Percentiles rank a stretch among this genome's conserved stretches.
These are phyloP conservation scores for Friedmanniomyces endolithicus DNA, from an alignment of 495 filamentous ascomycete species.

Conservation along the genomic window DNA sequence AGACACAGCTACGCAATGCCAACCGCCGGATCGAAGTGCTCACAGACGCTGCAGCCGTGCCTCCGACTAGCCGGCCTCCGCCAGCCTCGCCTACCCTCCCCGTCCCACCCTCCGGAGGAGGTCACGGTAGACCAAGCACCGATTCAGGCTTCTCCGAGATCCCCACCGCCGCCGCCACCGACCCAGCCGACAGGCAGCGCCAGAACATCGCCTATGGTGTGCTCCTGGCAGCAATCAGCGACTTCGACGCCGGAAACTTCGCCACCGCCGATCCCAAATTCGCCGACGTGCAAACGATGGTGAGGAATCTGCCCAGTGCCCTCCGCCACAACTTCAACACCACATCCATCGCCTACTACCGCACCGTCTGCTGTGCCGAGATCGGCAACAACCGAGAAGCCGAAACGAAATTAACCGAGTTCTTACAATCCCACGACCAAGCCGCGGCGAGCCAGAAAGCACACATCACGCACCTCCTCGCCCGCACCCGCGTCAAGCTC, in stretches of 20 bases:
- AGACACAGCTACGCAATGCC: not conserved
- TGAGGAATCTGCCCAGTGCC: not conserved
- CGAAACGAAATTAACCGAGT: not conserved
- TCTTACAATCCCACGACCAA: not conserved
- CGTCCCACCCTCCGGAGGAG: not conserved
- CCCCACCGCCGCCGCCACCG: not conserved
- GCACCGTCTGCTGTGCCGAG: not conserved
- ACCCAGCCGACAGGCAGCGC: not conserved
- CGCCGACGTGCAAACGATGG: not conserved
- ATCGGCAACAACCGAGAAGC: not conserved
- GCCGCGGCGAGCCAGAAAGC: not conserved
- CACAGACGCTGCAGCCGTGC: not conserved
- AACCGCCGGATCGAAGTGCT: not conserved
- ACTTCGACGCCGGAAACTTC: not conserved
- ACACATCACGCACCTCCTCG: not conserved
- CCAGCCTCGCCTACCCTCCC: not conserved
- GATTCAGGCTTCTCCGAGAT: not conserved
- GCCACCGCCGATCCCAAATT: not conserved
- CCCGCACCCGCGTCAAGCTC: slow-evolving; percentile 41
- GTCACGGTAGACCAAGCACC: not conserved
- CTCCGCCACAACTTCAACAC: not conserved
- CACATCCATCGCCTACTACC: not conserved
- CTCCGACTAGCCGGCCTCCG: not conserved
- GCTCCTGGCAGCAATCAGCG: not conserved
- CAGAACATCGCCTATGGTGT: not conserved